Conservation (phyloP, 2,329 filamentous ascomycete species). For the Alternaria gaisen region DNA sequence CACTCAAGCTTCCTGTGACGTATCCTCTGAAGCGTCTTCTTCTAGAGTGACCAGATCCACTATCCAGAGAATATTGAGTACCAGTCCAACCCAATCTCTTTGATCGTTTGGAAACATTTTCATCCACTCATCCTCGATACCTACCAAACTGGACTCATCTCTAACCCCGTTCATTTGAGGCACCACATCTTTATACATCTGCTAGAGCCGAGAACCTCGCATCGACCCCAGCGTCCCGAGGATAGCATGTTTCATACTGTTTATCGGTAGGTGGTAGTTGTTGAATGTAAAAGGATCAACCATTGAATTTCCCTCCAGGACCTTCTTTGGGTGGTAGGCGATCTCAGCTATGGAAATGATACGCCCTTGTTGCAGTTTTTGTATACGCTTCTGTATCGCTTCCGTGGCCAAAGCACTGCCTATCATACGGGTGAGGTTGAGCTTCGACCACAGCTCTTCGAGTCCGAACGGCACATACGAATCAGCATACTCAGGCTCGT, state of each 20-base stretch:
- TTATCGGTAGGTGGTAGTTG: not conserved
- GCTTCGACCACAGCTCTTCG: not conserved
- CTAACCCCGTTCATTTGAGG: not conserved
- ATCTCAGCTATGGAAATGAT: not conserved
- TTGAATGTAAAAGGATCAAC: not conserved
- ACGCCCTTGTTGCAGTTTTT: not conserved
- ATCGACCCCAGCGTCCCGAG: not conserved
- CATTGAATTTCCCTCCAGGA: not conserved
- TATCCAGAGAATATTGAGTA: not conserved
- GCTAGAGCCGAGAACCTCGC: not conserved
- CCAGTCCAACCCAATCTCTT: not conserved
- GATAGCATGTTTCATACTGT: not conserved
- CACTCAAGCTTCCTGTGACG: not conserved
- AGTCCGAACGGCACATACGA: not conserved
- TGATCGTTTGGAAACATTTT: not conserved
- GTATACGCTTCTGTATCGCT: not conserved
- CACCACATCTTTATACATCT: not conserved
- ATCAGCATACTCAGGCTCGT: not conserved
- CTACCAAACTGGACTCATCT: not conserved
- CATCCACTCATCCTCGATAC: not conserved
- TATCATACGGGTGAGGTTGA: not conserved
- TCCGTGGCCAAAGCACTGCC: not conserved
- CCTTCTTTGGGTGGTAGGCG: not conserved
- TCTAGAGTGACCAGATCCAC: not conserved
- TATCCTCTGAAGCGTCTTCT: not conserved